phyloP scores from a whole-genome alignment of 2,329 filamentous ascomycete genomes.

The Pseudocercospora eumusae region DNA sequence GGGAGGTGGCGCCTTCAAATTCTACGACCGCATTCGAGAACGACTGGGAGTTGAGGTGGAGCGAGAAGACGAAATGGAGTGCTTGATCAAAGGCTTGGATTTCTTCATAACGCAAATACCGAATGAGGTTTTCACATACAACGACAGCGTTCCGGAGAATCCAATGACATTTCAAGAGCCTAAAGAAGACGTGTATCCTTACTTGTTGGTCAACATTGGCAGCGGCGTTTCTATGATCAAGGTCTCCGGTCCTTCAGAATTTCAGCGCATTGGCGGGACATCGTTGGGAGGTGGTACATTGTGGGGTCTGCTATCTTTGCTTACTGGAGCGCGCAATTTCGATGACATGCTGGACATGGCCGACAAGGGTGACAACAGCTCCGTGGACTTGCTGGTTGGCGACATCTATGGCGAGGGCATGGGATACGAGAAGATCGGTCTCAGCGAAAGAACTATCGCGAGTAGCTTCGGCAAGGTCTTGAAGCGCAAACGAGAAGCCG shows the following conservation, averaged over 20 bases:
- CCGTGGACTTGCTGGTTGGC: conserved; percentile 94
- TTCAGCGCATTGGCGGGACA: conserved; percentile 88
- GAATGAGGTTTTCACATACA: conserved; percentile 95
- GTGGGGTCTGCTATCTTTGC: conserved; percentile 87
- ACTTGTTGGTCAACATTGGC: conserved; percentile 96
- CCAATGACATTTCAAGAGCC: conserved; percentile 87
- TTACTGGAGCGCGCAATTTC: conserved; percentile 93
- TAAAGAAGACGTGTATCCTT: conserved; percentile 84
- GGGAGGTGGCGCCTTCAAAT: conserved; percentile 93
- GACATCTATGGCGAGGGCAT: conserved; percentile 98
- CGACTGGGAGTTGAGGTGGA: conserved; percentile 83
- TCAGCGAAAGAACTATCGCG: conserved; percentile 94
- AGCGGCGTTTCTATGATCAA: conserved; percentile 97
- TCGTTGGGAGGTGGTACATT: conserved; percentile 95
- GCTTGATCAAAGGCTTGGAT: conserved; percentile 87
- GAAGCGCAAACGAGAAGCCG: conserved; percentile 82
- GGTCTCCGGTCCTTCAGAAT: conserved; percentile 83
- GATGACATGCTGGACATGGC: conserved; percentile 96
- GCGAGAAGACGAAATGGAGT: conserved; percentile 98
- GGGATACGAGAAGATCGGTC: conserved; percentile 91
- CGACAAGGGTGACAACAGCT: conserved; percentile 84
- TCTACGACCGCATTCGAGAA: conserved; percentile 85
- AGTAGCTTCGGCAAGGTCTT: conserved; percentile 97
- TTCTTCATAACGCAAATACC: conserved; percentile 99
- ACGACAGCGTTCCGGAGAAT: conserved; percentile 65